Percentiles rank a stretch among this genome's conserved stretches.
Conservation (phyloP, 768 basidiomycete species). For the Lactarius trivialis region DNA sequence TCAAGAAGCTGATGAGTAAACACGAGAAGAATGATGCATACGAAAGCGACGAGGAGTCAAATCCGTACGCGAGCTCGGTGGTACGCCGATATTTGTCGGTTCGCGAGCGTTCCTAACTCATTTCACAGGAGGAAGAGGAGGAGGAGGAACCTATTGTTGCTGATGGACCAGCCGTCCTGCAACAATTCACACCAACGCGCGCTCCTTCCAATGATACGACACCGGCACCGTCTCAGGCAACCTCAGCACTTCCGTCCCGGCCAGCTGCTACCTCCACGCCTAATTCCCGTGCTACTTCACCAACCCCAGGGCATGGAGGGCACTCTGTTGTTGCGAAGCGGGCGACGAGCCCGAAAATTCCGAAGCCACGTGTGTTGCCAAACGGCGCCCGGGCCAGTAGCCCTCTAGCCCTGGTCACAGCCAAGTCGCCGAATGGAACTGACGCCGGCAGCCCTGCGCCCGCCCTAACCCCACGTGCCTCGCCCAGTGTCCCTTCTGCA, state of each 20-base stretch:
- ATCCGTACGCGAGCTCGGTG: constrained; percentile 78
- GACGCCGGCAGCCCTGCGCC: constrained; percentile 25
- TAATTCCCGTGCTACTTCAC: constrained; percentile 56
- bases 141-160: constrained; percentile 54
- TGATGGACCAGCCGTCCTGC: constrained; percentile 40
- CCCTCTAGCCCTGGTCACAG: constrained; percentile 40
- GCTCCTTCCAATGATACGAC: constrained; percentile 19
- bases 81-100: constrained; percentile 26
- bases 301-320: constrained; percentile 55
- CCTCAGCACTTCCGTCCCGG: constrained; percentile 29
- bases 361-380: constrained; percentile 45
- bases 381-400: constrained; percentile 50
- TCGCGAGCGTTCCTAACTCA: constrained; percentile 14
- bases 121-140: constrained; percentile 57
- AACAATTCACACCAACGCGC: constrained; percentile 44
- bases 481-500: constrained; percentile 4
- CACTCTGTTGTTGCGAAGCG: constrained; percentile 78
- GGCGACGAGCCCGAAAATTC: constrained; percentile 73
- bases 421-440: constrained; percentile 32
- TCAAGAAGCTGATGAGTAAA: constrained; percentile 82
- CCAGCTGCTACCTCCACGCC: constrained; percentile 32
- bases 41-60: constrained; percentile 68
- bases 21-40: constrained; percentile 78
- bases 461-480: constrained; percentile 30
- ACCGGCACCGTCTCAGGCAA: constrained; percentile 34